Base-by-base conservation (phyloP, 106 monocot species). In the Dendrobium huoshanense region DNA sequence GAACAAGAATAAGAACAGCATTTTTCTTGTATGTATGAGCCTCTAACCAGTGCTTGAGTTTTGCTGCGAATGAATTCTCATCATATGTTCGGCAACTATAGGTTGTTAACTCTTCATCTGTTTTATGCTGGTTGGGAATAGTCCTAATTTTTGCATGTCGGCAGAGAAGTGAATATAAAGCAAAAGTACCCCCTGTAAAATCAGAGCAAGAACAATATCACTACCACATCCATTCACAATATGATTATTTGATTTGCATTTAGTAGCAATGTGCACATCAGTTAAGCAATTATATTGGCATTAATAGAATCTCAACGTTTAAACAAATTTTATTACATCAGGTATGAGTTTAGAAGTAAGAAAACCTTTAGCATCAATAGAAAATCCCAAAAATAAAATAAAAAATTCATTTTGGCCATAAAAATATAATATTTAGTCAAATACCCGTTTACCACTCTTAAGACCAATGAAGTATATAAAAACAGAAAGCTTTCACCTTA, bases 101-200 rank as follows among this genome's bases (percentile, higher is more conserved):
- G 44, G 95, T 96, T 47, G 95, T 96, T 58, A 96, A 74, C 29
- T 91, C 83, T 82, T 93, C 95, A 88, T 96, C 95, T 20, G 95
- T 96, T 61, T 82, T 84, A 86, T 96, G 95, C 68, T 93, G 95
- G 73, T 93, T 96, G 29, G 93, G 95, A 45, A 96, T 96, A 15
- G 93, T 93, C 47, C 88, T 96, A 61, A 96, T 75, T 74, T 93
- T 91, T 74, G 95, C 93, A 85, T 96, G 91, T 10, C 95, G 86
- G 65, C 95, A 96, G 59, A 93, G 89, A 40, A 93, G 81, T 40
- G 93, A 93, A 80, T 93, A 93, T 20, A 93, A 86, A 33, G 89
- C 91, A 85, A 92, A 95, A 54, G 92, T 95, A 18, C 92, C 92
- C 78, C 95, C 95, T 95, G 72, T 20, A 83, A 58, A 77, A 51